Conservation (phyloP, 768 basidiomycete species). For the Pleurotus tuber-regium region DNA sequence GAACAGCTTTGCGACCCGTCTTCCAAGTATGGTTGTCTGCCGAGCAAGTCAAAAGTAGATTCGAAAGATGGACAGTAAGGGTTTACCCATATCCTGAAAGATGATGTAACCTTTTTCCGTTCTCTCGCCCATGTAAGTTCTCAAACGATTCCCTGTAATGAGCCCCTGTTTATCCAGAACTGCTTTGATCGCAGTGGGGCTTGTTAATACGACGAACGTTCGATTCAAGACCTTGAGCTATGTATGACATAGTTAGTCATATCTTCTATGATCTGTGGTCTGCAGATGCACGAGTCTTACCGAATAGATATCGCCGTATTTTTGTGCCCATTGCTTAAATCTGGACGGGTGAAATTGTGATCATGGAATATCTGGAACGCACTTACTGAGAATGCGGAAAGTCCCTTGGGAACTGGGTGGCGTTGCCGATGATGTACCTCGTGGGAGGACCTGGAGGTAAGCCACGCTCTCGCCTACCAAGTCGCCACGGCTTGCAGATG, state of each 20-base stretch:
- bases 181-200: slow-evolving; percentile 20
- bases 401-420: slow-evolving; percentile 18
- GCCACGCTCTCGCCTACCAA: slow-evolving; percentile 13
- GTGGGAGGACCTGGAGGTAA: slow-evolving; percentile 24
- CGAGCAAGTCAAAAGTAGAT: not conserved
- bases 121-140: slow-evolving; percentile 14
- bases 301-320: slow-evolving; percentile 16
- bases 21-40: slow-evolving; percentile 5
- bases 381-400: not conserved
- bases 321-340: slow-evolving; percentile 14
- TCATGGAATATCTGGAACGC: slow-evolving; percentile 10
- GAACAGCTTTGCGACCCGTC: slow-evolving; percentile 14
- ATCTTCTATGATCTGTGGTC: not conserved
- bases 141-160: slow-evolving; percentile 23
- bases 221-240: slow-evolving; percentile 22
- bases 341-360: slow-evolving; percentile 1
- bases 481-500: not conserved
- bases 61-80: not conserved
- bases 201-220: slow-evolving; percentile 22
- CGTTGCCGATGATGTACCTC: slow-evolving; percentile 20
- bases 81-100: not conserved
- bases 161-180: slow-evolving; percentile 25
- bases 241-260: not conserved
- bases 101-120: not conserved
- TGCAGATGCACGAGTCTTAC: not conserved